These are phyloP conservation scores for Terana coerulea DNA, from an alignment of 768 basidiomycete species.

Conservation along the genomic window DNA sequence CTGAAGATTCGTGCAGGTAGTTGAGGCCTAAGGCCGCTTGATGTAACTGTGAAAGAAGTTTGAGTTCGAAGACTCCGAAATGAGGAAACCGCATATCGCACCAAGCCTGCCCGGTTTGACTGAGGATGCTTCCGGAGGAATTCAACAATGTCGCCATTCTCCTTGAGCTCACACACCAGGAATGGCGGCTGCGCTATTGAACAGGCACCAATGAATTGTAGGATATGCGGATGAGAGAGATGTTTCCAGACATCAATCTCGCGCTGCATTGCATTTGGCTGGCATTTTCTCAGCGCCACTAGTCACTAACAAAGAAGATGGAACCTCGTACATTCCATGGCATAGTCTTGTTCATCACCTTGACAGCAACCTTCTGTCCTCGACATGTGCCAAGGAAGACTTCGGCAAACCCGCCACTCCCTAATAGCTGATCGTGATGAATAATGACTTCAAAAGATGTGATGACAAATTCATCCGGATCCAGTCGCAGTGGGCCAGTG, in stretches of 20 bases:
- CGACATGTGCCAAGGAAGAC: too few relatives aligned
- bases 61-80: not conserved
- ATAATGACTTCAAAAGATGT: too few relatives aligned
- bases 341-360: too few relatives aligned
- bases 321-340: too few relatives aligned
- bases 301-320: too few relatives aligned
- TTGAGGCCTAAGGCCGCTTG: slow-evolving; percentile 19
- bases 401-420: too few relatives aligned
- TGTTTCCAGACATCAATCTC: slow-evolving; percentile 18
- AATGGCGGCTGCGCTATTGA: slow-evolving; percentile 4
- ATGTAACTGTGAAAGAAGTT: slow-evolving; percentile 15
- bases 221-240: slow-evolving; percentile 15
- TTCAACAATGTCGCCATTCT: slow-evolving; percentile 8
- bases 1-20: slow-evolving; percentile 18
- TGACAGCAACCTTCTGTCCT: too few relatives aligned
- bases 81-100: not conserved
- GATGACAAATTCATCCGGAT: too few relatives aligned
- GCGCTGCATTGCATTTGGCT: too few relatives aligned
- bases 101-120: slow-evolving; percentile 9
- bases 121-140: slow-evolving; percentile 11
- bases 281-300: too few relatives aligned
- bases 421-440: too few relatives aligned
- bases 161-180: slow-evolving; percentile 15
- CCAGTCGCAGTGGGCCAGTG: too few relatives aligned
- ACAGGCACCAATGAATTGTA: slow-evolving; percentile 14